Evolutionary conservation across 2,329 filamentous ascomycete genomes (phyloP).

Genomic region (Madurella fahalii): DNA sequence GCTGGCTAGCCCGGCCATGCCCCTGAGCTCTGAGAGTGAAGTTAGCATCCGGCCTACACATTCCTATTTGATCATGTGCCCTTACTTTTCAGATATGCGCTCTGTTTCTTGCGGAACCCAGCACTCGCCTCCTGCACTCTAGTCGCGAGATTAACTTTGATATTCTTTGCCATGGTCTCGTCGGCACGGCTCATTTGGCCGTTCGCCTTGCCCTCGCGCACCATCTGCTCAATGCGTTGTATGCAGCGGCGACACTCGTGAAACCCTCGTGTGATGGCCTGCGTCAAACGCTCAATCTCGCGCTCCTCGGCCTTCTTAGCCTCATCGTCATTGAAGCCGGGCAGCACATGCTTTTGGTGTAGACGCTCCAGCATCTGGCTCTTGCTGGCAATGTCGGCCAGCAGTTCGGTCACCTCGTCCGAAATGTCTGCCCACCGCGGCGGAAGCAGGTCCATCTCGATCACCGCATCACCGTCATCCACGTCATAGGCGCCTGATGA

Average conservation of each 20-base stretch:
- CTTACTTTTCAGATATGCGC: slow-evolving; percentile 87
- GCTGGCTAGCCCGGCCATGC: slow-evolving; percentile 57
- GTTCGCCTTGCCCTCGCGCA: slow-evolving; percentile 70
- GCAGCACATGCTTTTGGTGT: slow-evolving; percentile 94
- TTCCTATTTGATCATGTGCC: no score
- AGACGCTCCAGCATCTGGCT: slow-evolving; percentile 83
- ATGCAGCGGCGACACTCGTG: slow-evolving; percentile 88
- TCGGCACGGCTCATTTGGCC: slow-evolving; percentile 75
- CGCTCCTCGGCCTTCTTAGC: slow-evolving; percentile 81
- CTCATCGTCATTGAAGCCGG: slow-evolving; percentile 93
- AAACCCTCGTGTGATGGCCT: slow-evolving; percentile 83
- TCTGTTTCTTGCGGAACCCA: slow-evolving; percentile 93
- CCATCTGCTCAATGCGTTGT: slow-evolving; percentile 81
- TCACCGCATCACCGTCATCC: slow-evolving; percentile 89
- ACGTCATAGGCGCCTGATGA: slow-evolving; percentile 72
- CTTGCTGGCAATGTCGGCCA: slow-evolving; percentile 76
- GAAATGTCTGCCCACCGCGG: slow-evolving; percentile 94
- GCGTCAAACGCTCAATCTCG: slow-evolving; percentile 86
- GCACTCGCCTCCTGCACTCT: slow-evolving; percentile 90
- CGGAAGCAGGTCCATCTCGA: slow-evolving; percentile 96
- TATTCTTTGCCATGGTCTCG: slow-evolving; percentile 92
- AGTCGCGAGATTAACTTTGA: slow-evolving; percentile 85
- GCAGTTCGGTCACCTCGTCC: slow-evolving; percentile 82
- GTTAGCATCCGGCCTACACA: slow-evolving; percentile 22
- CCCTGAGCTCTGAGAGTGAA: slow-evolving; percentile 60